phyloP scores from a whole-genome alignment of 768 basidiomycete genomes.

The Mrakia gelida region DNA sequence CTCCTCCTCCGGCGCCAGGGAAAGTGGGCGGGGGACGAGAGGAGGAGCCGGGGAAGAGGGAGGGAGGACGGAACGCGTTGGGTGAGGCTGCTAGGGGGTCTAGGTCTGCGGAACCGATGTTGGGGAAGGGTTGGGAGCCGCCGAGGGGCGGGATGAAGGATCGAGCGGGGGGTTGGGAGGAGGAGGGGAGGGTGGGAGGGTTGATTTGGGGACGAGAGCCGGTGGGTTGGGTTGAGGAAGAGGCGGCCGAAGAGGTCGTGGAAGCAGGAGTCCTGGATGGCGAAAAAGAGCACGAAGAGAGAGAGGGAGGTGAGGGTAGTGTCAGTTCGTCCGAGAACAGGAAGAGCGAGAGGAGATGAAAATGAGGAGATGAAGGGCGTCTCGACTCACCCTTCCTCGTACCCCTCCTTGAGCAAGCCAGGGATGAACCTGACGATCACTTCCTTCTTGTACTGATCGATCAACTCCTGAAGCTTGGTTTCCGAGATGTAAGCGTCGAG shows the following conservation, averaged over 20 bases:
- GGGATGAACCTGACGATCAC: constrained; percentile 22
- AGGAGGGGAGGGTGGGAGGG: neutral
- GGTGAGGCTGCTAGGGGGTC: constrained; percentile 32
- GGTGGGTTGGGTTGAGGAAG: neutral
- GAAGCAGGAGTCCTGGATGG: neutral
- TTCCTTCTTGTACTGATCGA: constrained; percentile 16
- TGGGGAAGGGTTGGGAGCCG: constrained; percentile 12
- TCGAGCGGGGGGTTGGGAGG: neutral
- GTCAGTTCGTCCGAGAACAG: neutral
- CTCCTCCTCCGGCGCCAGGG: constrained; percentile 24
- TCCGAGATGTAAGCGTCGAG: constrained; percentile 17
- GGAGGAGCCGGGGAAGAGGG: neutral
- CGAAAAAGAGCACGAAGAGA: neutral
- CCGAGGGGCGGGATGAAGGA: neutral
- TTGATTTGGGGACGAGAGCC: neutral
- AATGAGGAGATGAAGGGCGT: neutral
- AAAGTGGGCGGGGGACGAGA: neutral
- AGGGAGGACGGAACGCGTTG: constrained; percentile 26
- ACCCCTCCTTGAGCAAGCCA: constrained; percentile 15
- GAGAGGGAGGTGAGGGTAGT: neutral
- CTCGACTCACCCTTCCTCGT: constrained; percentile 23
- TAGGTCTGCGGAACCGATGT: constrained; percentile 28
- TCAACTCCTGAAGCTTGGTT: neutral
- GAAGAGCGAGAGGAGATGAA: neutral
- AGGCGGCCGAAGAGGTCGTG: neutral